These are phyloP conservation scores for Gastrodia elata DNA, from an alignment of 106 monocot genomes.

Conservation along the genomic window DNA sequence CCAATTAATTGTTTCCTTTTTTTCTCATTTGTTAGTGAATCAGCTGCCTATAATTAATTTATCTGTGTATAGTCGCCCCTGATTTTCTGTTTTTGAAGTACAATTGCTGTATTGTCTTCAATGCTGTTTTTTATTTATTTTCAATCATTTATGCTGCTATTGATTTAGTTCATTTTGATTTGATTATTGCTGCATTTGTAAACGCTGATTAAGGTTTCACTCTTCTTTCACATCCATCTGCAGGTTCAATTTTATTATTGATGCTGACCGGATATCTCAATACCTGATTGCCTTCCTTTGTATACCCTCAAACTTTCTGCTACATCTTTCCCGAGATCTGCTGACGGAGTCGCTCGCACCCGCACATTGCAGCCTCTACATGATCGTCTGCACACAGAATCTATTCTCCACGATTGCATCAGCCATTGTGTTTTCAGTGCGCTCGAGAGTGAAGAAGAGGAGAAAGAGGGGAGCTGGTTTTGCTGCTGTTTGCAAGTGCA, in stretches of 20 bases:
- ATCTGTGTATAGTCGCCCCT: not conserved
- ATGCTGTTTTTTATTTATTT: not conserved
- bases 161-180: not conserved
- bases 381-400: slow-evolving; percentile 21
- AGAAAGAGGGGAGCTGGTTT: slow-evolving; percentile 15
- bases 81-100: not conserved
- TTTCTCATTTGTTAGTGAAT: not conserved
- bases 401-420: slow-evolving; percentile 20
- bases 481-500: not conserved
- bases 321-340: not conserved
- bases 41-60: not conserved
- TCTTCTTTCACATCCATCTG: not conserved
- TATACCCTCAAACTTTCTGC: not conserved
- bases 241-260: slow-evolving; percentile 13
- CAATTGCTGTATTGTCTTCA: not conserved
- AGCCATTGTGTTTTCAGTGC: slow-evolving; percentile 34
- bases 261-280: not conserved
- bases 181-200: not conserved
- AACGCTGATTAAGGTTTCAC: not conserved
- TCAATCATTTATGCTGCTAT: not conserved
- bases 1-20: not conserved
- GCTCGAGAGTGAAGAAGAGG: slow-evolving; percentile 39
- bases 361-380: slow-evolving; percentile 8
- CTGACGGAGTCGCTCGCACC: not conserved
- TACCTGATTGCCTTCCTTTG: not conserved